Base-by-base conservation (phyloP, 768 basidiomycete species). In the Strobilomyces echinocephalus region DNA sequence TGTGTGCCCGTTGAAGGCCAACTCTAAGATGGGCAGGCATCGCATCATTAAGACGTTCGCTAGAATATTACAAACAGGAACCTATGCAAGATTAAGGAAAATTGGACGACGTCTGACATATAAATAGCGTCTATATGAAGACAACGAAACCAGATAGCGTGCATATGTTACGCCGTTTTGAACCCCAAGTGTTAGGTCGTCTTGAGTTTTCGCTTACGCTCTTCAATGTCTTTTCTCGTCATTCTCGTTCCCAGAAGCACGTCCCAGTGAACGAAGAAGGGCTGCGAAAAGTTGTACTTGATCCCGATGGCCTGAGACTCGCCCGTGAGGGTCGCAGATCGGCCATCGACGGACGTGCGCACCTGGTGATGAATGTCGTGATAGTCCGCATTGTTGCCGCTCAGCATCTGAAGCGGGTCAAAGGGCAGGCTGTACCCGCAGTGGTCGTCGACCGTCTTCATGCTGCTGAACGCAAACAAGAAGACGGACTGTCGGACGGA, bases 331-430 rank as follows among this genome's bases (percentile, higher is more conserved):
- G 16, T 36, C n/a, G 26, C 8, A 10, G 18, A 50, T 20, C 7
- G 14, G 16, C 11, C 4, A 16, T 33, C 3, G 24, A 46, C 10
- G 35, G 20, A 1, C 4, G 26, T 14, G 73, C 72, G 62, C 53
- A 87, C 89, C 78, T 95, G 93, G 69, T 97, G 95, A 65, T 98
- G 95, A 55, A 98, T 97, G 69, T 97, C 95, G 68, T 97, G 95
- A 70, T 95, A 99, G 70, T 95, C 91, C 1, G 94, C 88, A 67
- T 92, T 97, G 68, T 99, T 99, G 4, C 77, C 73, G 46, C 85
- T 89, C 51, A 97, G 57, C 63, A 90, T 63, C 69, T 98, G 95
- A 26, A 94, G 72, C 0, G 95, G 97, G 63, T 99, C 97, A 72
- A 87, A 95, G 42, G 94, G 92, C 12, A 98, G 70, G 30, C 69